These are phyloP conservation scores for Exophiala aquamarina DNA, from an alignment of 2,329 filamentous ascomycete genomes.

Conservation along the genomic window DNA sequence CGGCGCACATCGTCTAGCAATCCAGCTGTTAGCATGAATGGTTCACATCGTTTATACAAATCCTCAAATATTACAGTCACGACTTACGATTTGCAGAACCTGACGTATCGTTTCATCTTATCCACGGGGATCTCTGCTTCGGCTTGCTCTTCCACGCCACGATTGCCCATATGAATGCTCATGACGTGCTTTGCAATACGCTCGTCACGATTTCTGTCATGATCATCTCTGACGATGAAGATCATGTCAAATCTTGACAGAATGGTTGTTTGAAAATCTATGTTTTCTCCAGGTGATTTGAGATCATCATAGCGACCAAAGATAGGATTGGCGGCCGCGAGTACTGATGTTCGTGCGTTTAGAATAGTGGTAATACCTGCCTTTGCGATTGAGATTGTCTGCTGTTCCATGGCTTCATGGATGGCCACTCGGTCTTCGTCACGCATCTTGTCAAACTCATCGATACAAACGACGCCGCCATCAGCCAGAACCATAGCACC, in stretches of 20 bases:
- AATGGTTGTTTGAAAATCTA: constrained; percentile 98
- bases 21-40: constrained; percentile 2
- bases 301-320: constrained; percentile 98
- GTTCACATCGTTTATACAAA: not conserved
- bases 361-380: constrained; percentile 98
- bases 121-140: constrained; percentile 91
- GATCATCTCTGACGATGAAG: constrained; percentile 96
- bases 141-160: constrained; percentile 74
- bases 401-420: constrained; percentile 99
- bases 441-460: constrained; percentile 99
- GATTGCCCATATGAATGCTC: constrained; percentile 91
- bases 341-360: constrained; percentile 90
- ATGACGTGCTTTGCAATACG: constrained; percentile 96
- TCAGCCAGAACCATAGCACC: constrained; percentile 98
- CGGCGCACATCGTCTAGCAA: constrained; percentile 77
- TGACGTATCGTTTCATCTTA: constrained; percentile 96
- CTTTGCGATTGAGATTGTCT: constrained; percentile 96
- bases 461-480: constrained; percentile 95
- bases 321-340: constrained; percentile 94
- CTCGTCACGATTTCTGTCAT: constrained; percentile 86
- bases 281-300: constrained; percentile 96
- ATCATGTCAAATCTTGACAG: constrained; percentile 99
- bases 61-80: not conserved
- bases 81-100: constrained; percentile 91
- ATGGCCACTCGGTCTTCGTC: constrained; percentile 97